Conservation (phyloP, 257 asterid genomes). For the Jacaranda copaia region DNA sequence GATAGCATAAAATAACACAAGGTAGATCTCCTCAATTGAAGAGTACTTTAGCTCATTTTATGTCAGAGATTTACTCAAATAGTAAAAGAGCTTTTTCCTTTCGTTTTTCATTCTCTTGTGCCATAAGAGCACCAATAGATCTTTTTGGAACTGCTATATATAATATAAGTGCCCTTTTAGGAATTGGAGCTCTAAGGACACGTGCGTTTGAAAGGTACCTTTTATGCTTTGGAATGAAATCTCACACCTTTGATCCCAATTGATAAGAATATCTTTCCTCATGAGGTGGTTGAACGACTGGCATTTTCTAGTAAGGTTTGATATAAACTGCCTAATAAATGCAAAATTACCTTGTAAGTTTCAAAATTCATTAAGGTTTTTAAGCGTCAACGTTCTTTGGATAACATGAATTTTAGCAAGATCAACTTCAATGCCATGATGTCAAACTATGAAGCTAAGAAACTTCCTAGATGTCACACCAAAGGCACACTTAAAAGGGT, state of each 20-base stretch:
- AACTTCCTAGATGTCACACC: too few relatives aligned
- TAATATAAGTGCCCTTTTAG: not conserved
- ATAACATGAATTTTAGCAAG: too few relatives aligned
- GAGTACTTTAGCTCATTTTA: not conserved
- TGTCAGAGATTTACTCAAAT: not conserved
- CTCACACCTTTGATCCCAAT: not conserved
- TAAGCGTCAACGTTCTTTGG: too few relatives aligned
- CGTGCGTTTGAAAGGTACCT: not conserved
- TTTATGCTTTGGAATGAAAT: not conserved
- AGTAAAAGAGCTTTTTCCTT: not conserved
- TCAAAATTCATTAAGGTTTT: too few relatives aligned
- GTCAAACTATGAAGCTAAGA: too few relatives aligned
- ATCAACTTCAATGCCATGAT: too few relatives aligned
- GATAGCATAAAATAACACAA: not conserved
- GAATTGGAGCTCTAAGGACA: not conserved
- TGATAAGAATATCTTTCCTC: not conserved
- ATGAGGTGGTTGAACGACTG: not conserved
- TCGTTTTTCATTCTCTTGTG: not conserved
- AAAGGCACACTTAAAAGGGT: too few relatives aligned
- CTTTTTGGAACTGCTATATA: too few relatives aligned
- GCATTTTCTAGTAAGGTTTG: not conserved
- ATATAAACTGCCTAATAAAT: too few relatives aligned
- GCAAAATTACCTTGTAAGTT: too few relatives aligned
- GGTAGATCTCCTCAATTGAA: not conserved
- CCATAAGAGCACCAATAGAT: not conserved